These are phyloP conservation scores for Pichia rugopelliculosa DNA, from an alignment of 805 yeast species.

Conservation along the genomic window DNA sequence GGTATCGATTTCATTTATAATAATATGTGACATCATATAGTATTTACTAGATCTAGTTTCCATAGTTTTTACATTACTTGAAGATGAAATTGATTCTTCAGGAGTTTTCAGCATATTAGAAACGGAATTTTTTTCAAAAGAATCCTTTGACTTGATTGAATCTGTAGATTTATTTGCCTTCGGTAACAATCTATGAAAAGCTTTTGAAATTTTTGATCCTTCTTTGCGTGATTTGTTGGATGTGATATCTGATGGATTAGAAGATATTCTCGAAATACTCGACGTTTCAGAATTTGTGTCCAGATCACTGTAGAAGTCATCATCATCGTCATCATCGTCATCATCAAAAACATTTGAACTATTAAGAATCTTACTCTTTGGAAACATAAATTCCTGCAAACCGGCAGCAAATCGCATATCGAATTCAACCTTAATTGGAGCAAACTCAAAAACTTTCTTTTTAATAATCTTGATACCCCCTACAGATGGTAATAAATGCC, in stretches of 20 bases:
- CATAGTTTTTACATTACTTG: slow-evolving; percentile 29
- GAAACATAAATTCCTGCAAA: slow-evolving; percentile 33
- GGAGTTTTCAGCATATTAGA: too few relatives aligned
- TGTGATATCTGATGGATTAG: neutral
- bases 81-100: neutral
- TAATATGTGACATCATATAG: slow-evolving; percentile 31
- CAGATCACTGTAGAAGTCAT: slow-evolving; percentile 1
- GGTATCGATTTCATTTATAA: slow-evolving; percentile 28
- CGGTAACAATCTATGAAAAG: slow-evolving; percentile 4
- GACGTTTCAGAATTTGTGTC: slow-evolving; percentile 2
- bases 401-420: slow-evolving; percentile 48
- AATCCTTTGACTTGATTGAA: neutral
- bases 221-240: neutral
- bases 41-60: slow-evolving; percentile 37
- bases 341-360: slow-evolving; percentile 1
- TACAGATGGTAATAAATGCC: slow-evolving; percentile 53
- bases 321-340: slow-evolving; percentile 3
- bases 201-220: slow-evolving; percentile 5
- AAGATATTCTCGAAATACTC: neutral
- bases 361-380: slow-evolving; percentile 12
- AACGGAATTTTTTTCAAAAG: neutral
- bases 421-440: slow-evolving; percentile 50
- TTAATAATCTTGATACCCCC: slow-evolving; percentile 59
- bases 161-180: neutral
- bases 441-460: slow-evolving; percentile 39